Evolutionary conservation across 2,329 filamentous ascomycete genomes (phyloP), one percentile per base, ranked within the genome.

Genomic region (Cryoendolithus antarcticus): DNA sequence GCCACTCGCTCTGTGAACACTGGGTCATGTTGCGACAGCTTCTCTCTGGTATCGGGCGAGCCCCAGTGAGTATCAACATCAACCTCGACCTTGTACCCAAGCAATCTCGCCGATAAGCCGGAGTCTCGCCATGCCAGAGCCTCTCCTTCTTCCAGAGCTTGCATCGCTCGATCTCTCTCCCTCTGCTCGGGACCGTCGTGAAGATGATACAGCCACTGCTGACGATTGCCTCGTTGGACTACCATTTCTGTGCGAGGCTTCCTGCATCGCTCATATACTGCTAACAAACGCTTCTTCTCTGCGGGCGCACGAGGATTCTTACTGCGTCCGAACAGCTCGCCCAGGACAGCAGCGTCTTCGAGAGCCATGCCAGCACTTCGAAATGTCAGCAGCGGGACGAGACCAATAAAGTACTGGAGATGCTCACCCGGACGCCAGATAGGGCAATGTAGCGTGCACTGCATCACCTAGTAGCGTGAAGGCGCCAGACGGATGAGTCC

Each of bases 401-500:
- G 9, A 34, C 12, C 12, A 9, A 30, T n/a, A 3, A 19, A 31
- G 7, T 19, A 4, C 9, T 4, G 9, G n/a, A 6, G 9, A 13
- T 11, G 10, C 32, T 7, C 27, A 39, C 38, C 72, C 67, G 5
- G 60, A 65, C 2, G 73, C 72, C 0, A 77, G 61, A 50, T 81
- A 81, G 0, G 77, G 77, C 0, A 81, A 61, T 0, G 74, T 80
- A 1, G 77, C 75, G 44, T 81, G 75, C 2, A 75, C 74, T 1
- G 75, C 72, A 48, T 81, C 77, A 0, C 77, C 77, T 0, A 80
- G 61, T 50, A 80, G 66, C 0, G 72, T 70, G 48, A 77, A 76
- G 0, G 70, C 60, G 0, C 67, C 74, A 0, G 65, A 70, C 0
- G 66, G 57, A 45, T 79, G 69, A 0, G 65, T 71, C 76, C 77